Evolutionary conservation across 2,329 filamentous ascomycete species (phyloP).

Genomic region (Stromatinia cepivora): DNA sequence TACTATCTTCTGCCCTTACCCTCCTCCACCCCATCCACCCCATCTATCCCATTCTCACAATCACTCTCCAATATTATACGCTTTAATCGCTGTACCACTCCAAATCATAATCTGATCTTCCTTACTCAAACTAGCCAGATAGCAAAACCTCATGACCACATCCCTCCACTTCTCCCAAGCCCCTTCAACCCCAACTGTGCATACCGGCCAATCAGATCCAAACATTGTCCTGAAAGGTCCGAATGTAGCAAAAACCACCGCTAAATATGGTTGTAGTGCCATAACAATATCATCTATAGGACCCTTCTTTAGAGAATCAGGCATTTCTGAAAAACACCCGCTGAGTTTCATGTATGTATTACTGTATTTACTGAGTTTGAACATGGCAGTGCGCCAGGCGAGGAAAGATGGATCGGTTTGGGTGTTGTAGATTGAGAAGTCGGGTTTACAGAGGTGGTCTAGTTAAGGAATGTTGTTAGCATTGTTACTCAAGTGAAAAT

Average conservation of each 20-base stretch:
- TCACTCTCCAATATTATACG: constrained; percentile 57
- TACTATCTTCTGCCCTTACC: background rate
- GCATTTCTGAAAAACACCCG: constrained; percentile 79
- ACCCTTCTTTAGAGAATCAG: constrained; percentile 50
- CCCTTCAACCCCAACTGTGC: constrained; percentile 60
- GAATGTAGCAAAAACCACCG: constrained; percentile 71
- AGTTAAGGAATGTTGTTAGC: constrained; percentile 13
- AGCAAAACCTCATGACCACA: constrained; percentile 67
- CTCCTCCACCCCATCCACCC: background rate
- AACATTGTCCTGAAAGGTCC: constrained; percentile 77
- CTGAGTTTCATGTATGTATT: constrained; percentile 90
- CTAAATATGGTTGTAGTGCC: constrained; percentile 68
- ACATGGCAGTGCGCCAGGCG: constrained; percentile 69
- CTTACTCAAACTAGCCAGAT: constrained; percentile 59
- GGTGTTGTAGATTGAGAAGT: constrained; percentile 62
- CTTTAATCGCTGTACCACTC: constrained; percentile 68
- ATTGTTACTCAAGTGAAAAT: background rate
- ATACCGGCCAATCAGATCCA: constrained; percentile 92
- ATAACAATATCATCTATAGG: constrained; percentile 59
- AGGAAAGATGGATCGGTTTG: constrained; percentile 51
- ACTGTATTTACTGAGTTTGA: constrained; percentile 62
- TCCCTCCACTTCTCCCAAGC: constrained; percentile 77
- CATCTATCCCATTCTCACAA: constrained; percentile 24
- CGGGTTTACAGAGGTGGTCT: constrained; percentile 92
- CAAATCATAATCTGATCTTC: constrained; percentile 68